Evolutionary conservation across 208 protist species (phyloP).

Genomic region (Angomonas ambiguus): DNA sequence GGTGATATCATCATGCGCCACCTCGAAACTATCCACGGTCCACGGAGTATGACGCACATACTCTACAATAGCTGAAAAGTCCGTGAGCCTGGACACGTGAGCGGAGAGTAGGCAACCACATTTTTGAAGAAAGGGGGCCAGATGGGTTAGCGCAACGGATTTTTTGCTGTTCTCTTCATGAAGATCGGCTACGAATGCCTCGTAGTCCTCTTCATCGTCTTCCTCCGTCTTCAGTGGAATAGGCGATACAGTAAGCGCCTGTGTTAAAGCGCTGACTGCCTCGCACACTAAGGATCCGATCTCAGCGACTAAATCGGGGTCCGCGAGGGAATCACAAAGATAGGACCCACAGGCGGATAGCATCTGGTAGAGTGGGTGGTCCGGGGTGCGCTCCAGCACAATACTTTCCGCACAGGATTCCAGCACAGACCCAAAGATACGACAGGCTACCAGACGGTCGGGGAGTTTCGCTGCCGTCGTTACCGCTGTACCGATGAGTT

Average conservation of each 20-base stretch:
- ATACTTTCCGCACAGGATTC: conserved; percentile 55
- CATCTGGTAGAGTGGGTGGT: conserved; percentile 34
- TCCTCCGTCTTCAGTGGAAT: conserved; percentile 52
- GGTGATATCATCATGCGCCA: conserved; percentile 36
- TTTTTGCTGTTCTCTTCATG: conserved; percentile 18
- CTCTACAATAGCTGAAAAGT: neutral
- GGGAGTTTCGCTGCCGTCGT: conserved; percentile 17
- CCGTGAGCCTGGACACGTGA: conserved; percentile 17
- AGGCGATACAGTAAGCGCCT: conserved; percentile 48
- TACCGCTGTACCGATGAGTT: conserved; percentile 38
- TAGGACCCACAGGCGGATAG: conserved; percentile 39
- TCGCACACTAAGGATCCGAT: conserved; percentile 50
- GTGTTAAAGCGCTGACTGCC: conserved; percentile 56
- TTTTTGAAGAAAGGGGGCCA: conserved; percentile 15
- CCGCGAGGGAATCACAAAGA: conserved; percentile 30
- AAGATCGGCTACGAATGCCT: neutral
- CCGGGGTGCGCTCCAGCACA: conserved; percentile 31
- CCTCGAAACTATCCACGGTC: conserved; percentile 38
- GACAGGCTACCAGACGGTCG: neutral
- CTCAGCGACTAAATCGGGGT: conserved; percentile 15
- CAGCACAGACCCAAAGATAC: conserved; percentile 44
- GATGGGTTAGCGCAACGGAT: conserved; percentile 10
- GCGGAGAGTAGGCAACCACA: conserved; percentile 20
- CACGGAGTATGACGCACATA: neutral
- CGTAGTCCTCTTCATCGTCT: conserved; percentile 21